Evolutionary conservation across 108 stramenopile genomes (phyloP).

Genomic region (Pseudonitzschia pungens): DNA sequence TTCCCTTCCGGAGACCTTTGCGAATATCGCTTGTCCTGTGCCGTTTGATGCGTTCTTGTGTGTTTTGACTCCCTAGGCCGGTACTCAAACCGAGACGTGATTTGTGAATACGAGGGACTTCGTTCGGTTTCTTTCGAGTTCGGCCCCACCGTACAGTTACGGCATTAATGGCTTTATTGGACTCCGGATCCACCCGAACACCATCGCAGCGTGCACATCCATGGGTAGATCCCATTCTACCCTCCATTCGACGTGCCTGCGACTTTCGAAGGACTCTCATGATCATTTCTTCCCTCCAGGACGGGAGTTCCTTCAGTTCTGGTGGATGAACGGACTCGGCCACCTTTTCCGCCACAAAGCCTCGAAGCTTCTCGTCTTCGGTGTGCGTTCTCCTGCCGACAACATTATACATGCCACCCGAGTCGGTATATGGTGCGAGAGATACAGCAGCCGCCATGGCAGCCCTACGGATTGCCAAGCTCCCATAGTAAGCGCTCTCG

Average conservation of each 20-base stretch:
- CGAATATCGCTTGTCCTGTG: conserved; percentile 17
- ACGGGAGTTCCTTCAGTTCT: conserved; percentile 58
- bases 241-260: conserved; percentile 71
- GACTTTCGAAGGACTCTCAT: conserved; percentile 62
- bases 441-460: conserved; percentile 69
- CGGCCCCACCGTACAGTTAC: conserved; percentile 42
- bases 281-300: conserved; percentile 68
- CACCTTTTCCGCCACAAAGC: conserved; percentile 47
- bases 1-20: conserved; percentile 18
- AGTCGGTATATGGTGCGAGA: conserved; percentile 44
- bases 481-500: conserved; percentile 82
- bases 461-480: conserved; percentile 64
- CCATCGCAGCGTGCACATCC: conserved; percentile 81
- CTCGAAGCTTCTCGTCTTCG: conserved; percentile 65
- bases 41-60: conserved; percentile 32
- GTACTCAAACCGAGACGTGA: conserved; percentile 67
- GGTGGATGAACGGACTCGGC: conserved; percentile 46
- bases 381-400: conserved; percentile 45
- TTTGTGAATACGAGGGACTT: conserved; percentile 47
- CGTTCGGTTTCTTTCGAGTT: conserved; percentile 43
- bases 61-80: conserved; percentile 59
- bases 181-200: conserved; percentile 48
- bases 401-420: conserved; percentile 42
- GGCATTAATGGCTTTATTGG: conserved; percentile 43
- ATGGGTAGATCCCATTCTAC: conserved; percentile 50